Conservation (phyloP, 495 filamentous ascomycete genomes). For the Tuber calosporum region DNA sequence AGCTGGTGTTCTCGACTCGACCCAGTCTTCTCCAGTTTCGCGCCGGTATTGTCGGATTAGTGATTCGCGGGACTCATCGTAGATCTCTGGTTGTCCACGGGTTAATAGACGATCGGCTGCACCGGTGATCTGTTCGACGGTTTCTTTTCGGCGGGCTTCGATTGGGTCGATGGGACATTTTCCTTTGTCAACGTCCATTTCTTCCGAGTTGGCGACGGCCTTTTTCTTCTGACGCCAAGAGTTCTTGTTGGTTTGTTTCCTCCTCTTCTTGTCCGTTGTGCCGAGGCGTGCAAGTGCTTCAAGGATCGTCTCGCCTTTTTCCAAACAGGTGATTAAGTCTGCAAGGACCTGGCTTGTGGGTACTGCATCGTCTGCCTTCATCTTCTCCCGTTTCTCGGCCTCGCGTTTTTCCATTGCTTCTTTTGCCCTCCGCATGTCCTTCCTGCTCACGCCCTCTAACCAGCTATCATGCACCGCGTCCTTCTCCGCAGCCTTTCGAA, state of each 20-base stretch:
- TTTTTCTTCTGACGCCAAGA: slow-evolving; percentile 50
- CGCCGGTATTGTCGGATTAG: slow-evolving; percentile 71
- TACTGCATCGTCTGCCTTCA: slow-evolving; percentile 63
- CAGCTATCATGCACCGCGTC: slow-evolving; percentile 87
- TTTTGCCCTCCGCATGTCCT: slow-evolving; percentile 79
- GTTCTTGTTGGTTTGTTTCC: slow-evolving; percentile 57
- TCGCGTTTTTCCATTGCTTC: slow-evolving; percentile 85
- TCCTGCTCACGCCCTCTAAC: slow-evolving; percentile 86
- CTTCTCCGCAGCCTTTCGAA: slow-evolving; percentile 81
- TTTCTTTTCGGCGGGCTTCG: slow-evolving; percentile 59
- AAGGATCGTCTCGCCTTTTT: slow-evolving; percentile 77
- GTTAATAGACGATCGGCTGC: slow-evolving; percentile 79
- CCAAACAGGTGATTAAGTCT: slow-evolving; percentile 62
- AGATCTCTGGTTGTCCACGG: slow-evolving; percentile 75
- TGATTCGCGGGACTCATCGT: slow-evolving; percentile 78
- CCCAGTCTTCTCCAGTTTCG: slow-evolving; percentile 89
- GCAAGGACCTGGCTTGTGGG: slow-evolving; percentile 66
- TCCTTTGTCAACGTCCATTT: slow-evolving; percentile 63
- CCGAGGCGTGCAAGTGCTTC: slow-evolving; percentile 81
- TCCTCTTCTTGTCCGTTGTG: slow-evolving; percentile 56
- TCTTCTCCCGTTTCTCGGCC: slow-evolving; percentile 60
- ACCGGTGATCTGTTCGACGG: slow-evolving; percentile 75
- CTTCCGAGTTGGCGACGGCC: slow-evolving; percentile 45
- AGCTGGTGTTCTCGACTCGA: slow-evolving; percentile 49
- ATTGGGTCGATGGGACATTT: slow-evolving; percentile 59